phyloP scores from a whole-genome alignment of 2,329 filamentous ascomycete genomes.

The Talaromyces sp. region DNA sequence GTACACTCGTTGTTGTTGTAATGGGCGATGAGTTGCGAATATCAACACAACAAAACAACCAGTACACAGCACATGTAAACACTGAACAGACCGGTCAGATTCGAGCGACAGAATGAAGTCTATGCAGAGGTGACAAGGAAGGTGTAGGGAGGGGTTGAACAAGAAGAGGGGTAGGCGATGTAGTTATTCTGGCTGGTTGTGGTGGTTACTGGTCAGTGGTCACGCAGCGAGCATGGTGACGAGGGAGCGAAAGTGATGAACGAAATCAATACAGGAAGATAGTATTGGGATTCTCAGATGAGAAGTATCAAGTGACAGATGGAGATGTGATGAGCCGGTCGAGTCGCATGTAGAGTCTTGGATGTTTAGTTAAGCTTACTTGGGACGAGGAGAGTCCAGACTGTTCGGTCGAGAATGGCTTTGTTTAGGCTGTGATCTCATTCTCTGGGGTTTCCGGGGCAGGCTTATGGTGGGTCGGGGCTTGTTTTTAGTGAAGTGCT shows the following conservation, averaged over 20 bases:
- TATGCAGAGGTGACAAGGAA: background rate
- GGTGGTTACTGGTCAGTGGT: background rate
- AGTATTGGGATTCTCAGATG: background rate
- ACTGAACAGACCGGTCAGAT: background rate
- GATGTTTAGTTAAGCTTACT: background rate
- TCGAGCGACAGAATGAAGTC: background rate
- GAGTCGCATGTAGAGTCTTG: background rate
- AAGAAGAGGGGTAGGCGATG: conserved; percentile 10
- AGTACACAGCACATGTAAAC: background rate
- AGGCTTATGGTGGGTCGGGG: background rate
- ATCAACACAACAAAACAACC: conserved; percentile 2
- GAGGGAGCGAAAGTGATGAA: background rate
- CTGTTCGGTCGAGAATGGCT: background rate
- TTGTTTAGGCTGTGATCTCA: background rate
- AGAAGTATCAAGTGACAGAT: background rate
- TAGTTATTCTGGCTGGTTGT: conserved; percentile 4
- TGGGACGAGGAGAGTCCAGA: background rate
- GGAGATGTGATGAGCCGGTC: background rate
- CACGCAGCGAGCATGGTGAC: background rate
- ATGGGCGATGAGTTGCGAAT: background rate
- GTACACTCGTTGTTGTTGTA: background rate
- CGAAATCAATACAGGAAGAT: background rate
- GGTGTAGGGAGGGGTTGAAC: conserved; percentile 2
- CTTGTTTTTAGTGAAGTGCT: background rate
- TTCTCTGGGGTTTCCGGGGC: conserved; percentile 4